Percentiles rank a stretch among this genome's conserved stretches.
Conservation (phyloP, 495 filamentous ascomycete genomes). For the Penicillium daleae region DNA sequence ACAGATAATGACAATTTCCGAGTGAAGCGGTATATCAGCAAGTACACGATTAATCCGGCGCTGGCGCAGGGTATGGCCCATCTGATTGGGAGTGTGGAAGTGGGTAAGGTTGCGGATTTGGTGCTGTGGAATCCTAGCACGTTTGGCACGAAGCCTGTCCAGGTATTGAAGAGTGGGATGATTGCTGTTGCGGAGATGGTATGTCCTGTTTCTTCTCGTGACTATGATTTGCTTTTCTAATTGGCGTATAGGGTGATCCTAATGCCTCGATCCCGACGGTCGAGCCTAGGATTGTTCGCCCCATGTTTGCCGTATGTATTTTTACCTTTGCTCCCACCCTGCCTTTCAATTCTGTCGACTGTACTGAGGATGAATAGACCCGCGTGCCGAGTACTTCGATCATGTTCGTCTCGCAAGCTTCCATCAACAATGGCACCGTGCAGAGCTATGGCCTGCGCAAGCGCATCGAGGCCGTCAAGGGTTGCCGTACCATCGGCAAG, state of each 20-base stretch:
- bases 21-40: constrained; percentile 91
- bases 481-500: constrained; percentile 82
- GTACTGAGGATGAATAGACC: constrained; percentile 34
- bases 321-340: not conserved
- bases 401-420: constrained; percentile 80
- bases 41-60: constrained; percentile 97
- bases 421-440: constrained; percentile 66
- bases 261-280: constrained; percentile 92
- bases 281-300: constrained; percentile 81
- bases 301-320: constrained; percentile 83
- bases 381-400: constrained; percentile 73
- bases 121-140: constrained; percentile 85
- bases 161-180: constrained; percentile 89
- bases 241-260: constrained; percentile 87
- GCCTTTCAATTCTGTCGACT: not conserved
- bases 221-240: too few relatives aligned
- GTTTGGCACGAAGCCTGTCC: constrained; percentile 86
- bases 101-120: constrained; percentile 90
- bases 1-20: constrained; percentile 90
- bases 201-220: constrained; percentile 29
- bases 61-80: constrained; percentile 93
- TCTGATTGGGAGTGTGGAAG: constrained; percentile 83
- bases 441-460: constrained; percentile 75
- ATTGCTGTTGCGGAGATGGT: constrained; percentile 86
- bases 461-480: constrained; percentile 77